Conservation (phyloP, 2,329 filamentous ascomycete species). For the Calonectria naviculata region DNA sequence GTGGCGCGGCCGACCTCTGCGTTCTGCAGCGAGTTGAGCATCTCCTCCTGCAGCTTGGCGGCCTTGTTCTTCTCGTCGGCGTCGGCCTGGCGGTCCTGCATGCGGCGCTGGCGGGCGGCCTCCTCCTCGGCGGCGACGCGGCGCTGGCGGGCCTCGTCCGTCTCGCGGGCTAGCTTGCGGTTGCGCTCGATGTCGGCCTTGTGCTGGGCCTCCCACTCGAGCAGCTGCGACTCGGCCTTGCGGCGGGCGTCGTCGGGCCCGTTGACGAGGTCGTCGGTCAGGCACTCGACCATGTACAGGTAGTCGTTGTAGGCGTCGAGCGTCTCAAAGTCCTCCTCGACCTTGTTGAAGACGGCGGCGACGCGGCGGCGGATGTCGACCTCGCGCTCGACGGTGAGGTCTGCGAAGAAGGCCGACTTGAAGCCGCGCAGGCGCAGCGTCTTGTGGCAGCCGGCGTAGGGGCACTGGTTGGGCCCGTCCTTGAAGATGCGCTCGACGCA, state of each 20-base stretch:
- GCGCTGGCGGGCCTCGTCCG: slow-evolving; percentile 63
- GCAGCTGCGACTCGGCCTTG: slow-evolving; percentile 56
- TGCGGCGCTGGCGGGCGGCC: slow-evolving; percentile 67
- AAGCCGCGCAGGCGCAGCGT: slow-evolving; percentile 89
- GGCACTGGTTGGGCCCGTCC: slow-evolving; percentile 90
- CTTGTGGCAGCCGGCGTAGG: slow-evolving; percentile 87
- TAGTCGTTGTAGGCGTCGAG: slow-evolving; percentile 92
- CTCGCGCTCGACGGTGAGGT: slow-evolving; percentile 89
- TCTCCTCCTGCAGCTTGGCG: slow-evolving; percentile 72
- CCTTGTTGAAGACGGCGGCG: slow-evolving; percentile 84
- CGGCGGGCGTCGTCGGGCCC: slow-evolving; percentile 72
- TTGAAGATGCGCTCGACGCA: slow-evolving; percentile 97
- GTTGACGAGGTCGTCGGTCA: slow-evolving; percentile 88
- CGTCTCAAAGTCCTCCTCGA: slow-evolving; percentile 90
- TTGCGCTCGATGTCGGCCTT: slow-evolving; percentile 74
- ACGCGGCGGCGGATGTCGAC: slow-evolving; percentile 90
- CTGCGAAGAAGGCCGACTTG: slow-evolving; percentile 88
- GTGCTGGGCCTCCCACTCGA: slow-evolving; percentile 79
- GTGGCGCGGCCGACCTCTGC: slow-evolving; percentile 70
- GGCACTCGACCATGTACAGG: slow-evolving; percentile 89
- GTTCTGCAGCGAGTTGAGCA: slow-evolving; percentile 76
- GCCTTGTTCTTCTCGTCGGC: slow-evolving; percentile 75
- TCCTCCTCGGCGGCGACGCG: slow-evolving; percentile 75
- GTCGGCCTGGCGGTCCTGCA: slow-evolving; percentile 74
- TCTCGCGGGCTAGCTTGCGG: slow-evolving; percentile 63